Evolutionary conservation across 192 early-diverging fungal genomes (phyloP), one percentile per base, ranked within the genome.

Genomic region (Coemansia sp.): DNA sequence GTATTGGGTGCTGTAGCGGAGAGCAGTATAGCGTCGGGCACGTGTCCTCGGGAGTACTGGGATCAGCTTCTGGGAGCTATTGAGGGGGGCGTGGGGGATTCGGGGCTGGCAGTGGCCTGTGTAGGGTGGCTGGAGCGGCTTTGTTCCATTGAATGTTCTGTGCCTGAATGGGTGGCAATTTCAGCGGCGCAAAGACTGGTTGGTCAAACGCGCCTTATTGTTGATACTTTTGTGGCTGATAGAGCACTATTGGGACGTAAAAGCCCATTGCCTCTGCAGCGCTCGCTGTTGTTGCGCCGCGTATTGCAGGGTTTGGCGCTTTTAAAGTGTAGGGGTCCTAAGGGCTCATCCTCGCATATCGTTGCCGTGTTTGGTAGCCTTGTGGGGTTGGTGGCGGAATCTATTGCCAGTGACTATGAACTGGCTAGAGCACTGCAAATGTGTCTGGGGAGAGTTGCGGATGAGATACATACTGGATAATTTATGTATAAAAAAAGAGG

Each of bases 131-230:
- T 82, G 42, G 36, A 55, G 60, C 50, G 36, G 3, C 20, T 55
- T 31, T 51, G 46, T 11, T 9, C 56, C n/a, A 11, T 20, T 58
- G 33, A 16, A 2, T 34, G 56, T 14, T 20, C 34, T 16, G 10
- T 62, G 46, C 70, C 73, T n/a, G 57, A 31, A 61, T 82, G 79
- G 79, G 79, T 76, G 28, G 53, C 55, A 5, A 45, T 10, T 2
- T 63, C 64, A 1, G 79, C 73, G 26, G 74, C 66, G 28, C 70
- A 60, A 18, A 43, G 60, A 42, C 58, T 82, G 62, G 79, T 82
- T 50, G 46, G 64, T n/a, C 67, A 64, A 46, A 64, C 67, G 42
- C 34, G 63, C 26, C 43, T 48, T 33, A 67, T 66, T 34, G 26
- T 82, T 3, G 70, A 70, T 38, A 18, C 46, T 14, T 76, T 67